Conservation (phyloP, 169 alveolate species). For the Plasmodium fragile region DNA sequence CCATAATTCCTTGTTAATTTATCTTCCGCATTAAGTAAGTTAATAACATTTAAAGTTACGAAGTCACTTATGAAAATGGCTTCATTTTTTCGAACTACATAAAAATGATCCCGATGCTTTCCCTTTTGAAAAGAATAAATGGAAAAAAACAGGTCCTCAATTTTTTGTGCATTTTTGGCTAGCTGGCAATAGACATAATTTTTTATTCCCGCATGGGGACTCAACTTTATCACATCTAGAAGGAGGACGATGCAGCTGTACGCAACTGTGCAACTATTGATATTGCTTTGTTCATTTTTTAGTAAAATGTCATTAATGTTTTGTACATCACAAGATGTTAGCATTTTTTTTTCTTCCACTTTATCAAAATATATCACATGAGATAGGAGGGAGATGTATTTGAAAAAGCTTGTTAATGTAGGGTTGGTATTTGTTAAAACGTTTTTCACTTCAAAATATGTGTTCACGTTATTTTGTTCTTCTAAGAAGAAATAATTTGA, state of each 20-base stretch:
- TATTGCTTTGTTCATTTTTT: conserved; percentile 30
- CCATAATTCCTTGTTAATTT: not conserved
- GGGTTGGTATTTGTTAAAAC: conserved; percentile 25
- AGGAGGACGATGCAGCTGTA: conserved; percentile 40
- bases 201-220: conserved; percentile 36
- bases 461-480: conserved; percentile 15
- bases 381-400: conserved; percentile 24
- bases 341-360: conserved; percentile 5
- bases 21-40: conserved; percentile 18
- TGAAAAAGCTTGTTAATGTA: conserved; percentile 14
- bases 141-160: not conserved
- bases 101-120: conserved; percentile 49
- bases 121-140: not conserved
- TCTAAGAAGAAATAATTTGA: conserved; percentile 31
- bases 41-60: conserved; percentile 12
- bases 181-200: conserved; percentile 37
- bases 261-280: not conserved
- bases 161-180: not conserved
- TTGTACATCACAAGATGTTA: conserved; percentile 23
- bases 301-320: conserved; percentile 7
- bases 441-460: conserved; percentile 14
- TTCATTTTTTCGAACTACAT: conserved; percentile 26
- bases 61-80: conserved; percentile 22
- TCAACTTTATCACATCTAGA: conserved; percentile 32
- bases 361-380: conserved; percentile 42